Base-by-base conservation (phyloP, 768 basidiomycete species). In the Lactifluus echinatus region DNA sequence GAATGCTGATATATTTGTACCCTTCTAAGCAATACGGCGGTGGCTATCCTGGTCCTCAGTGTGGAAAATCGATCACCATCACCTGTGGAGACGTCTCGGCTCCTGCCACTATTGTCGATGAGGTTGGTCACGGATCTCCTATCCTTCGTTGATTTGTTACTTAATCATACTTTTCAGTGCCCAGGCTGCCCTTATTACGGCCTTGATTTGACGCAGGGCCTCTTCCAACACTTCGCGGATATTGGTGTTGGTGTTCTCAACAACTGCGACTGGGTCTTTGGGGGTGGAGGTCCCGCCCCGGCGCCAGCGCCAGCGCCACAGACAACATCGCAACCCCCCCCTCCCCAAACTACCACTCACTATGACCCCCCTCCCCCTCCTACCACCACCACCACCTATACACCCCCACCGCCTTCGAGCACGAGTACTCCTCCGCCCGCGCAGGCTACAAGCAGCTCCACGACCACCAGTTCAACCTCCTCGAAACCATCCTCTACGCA, bases 1-100 rank as follows among this genome's bases (percentile, higher is more conserved):
- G 3, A 26, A 21, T 15, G 5, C 40, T 58, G 46, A 58, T 17
- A 17, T 33, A 19, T 33, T 24, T 10, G n/a, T 34, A 10, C 39
- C 21, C n/a, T 29, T 37, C 21, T 5, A 37, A 76, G 66, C 76
- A 84, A 72, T 87, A 71, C 63, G 84, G 84, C 14, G 57, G 57
- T 39, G 77, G 78, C 6, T 86, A 81, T 68, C 85, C 87, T 5
- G 81, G 85, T 1, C 80, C 81, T 21, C 50, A 81, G 37, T 92
- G 89, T 69, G 78, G 78, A 66, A 71, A 79, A 65, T 64, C 61
- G 19, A 84, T 92, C 62, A 78, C 76, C 10, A 82, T 92, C 70
- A 71, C 73, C 4, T 82, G 75, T 64, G 73, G 74, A 36, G 87
- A 87, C 56, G 83, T 81, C 66, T 78, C 79, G 1, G 72, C 81